A percentile compares a stretch with the other conserved stretches of the same genome.
Evolutionary conservation across 2,329 filamentous ascomycete genomes (phyloP).

Genomic region (Arthrobotrys iridis): DNA sequence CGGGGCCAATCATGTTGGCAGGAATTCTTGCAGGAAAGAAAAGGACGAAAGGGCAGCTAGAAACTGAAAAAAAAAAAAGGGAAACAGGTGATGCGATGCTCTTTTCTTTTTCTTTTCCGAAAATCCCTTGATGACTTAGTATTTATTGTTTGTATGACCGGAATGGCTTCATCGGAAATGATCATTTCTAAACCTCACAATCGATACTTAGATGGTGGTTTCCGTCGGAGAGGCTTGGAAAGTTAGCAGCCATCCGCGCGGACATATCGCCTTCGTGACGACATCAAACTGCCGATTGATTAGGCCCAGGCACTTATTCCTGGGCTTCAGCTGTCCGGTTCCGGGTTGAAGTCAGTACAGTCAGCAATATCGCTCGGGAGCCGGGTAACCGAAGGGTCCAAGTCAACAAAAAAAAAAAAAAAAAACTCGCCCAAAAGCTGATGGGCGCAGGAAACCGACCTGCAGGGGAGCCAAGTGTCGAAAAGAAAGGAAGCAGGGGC

Average conservation of each 20-base stretch:
- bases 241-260: neutral
- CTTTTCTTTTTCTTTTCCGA: neutral
- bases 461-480: neutral
- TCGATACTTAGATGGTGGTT: too few relatives aligned
- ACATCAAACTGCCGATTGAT: neutral
- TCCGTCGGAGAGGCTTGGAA: neutral
- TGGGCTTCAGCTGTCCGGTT: too few relatives aligned
- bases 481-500: too few relatives aligned
- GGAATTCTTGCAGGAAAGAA: too few relatives aligned
- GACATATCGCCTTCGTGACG: neutral
- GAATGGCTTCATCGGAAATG: neutral
- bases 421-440: too few relatives aligned
- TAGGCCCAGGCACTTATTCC: too few relatives aligned
- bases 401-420: neutral
- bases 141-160: neutral
- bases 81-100: neutral
- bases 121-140: too few relatives aligned
- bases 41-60: too few relatives aligned
- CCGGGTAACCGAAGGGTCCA: slow-evolving; percentile 4
- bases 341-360: neutral
- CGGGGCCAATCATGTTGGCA: too few relatives aligned
- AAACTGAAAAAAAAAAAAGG: too few relatives aligned
- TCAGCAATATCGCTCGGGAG: neutral
- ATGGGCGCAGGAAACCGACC: too few relatives aligned
- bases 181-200: too few relatives aligned